Percentiles rank a stretch among this genome's conserved stretches.
These are phyloP conservation scores for Niebla homalea DNA, from an alignment of 495 filamentous ascomycete species.

Conservation along the genomic window DNA sequence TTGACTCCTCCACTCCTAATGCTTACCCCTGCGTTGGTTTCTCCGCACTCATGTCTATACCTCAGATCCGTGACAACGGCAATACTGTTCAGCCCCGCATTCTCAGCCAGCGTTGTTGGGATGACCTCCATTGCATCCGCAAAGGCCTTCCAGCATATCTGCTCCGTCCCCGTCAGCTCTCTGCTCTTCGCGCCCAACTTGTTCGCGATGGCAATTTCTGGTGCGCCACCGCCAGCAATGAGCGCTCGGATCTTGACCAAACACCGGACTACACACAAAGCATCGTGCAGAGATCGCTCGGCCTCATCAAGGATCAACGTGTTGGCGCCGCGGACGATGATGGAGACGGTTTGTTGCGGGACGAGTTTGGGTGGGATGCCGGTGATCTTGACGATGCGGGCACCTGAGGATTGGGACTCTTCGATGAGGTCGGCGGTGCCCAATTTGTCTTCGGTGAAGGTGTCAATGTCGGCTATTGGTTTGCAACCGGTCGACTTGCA, in stretches of 20 bases:
- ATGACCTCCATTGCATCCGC: slow-evolving; percentile 97
- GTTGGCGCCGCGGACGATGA: slow-evolving; percentile 91
- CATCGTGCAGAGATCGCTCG: slow-evolving; percentile 90
- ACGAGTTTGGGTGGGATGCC: slow-evolving; percentile 48
- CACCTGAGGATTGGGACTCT: slow-evolving; percentile 74
- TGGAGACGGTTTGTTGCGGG: slow-evolving; percentile 74
- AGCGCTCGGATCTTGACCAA: slow-evolving; percentile 97
- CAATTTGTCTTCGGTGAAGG: slow-evolving; percentile 97
- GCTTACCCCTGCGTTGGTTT: slow-evolving; percentile 91
- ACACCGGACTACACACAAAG: slow-evolving; percentile 93
- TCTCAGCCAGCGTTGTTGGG: slow-evolving; percentile 92
- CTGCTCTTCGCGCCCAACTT: slow-evolving; percentile 68
- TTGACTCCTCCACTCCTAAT: slow-evolving; percentile 96
- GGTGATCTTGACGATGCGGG: slow-evolving; percentile 85
- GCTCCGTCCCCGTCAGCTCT: slow-evolving; percentile 73
- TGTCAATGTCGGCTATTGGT: slow-evolving; percentile 96
- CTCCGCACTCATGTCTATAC: slow-evolving; percentile 83
- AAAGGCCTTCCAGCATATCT: slow-evolving; percentile 97
- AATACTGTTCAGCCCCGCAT: slow-evolving; percentile 92
- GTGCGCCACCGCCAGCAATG: slow-evolving; percentile 89
- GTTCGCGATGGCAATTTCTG: slow-evolving; percentile 88
- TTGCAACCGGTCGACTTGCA: slow-evolving; percentile 98
- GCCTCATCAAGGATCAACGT: slow-evolving; percentile 89
- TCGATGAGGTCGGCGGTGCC: slow-evolving; percentile 92
- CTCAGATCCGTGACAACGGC: slow-evolving; percentile 96